Conservation (phyloP, 495 filamentous ascomycete species). For the Gamarada debralockiae region DNA sequence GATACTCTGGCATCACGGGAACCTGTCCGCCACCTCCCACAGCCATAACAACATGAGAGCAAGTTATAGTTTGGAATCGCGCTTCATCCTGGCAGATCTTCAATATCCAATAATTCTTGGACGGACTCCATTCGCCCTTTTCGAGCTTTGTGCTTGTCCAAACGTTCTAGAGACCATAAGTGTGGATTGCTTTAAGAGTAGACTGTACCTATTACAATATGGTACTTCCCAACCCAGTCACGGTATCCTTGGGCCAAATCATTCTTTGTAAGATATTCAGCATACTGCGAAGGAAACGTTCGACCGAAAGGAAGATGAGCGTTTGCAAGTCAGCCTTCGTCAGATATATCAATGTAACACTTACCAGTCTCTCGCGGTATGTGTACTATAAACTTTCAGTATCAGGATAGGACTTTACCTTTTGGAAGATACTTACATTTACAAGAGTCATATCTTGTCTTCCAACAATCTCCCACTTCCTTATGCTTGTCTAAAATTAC, state of each 20-base stretch:
- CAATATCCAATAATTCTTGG: too few relatives aligned
- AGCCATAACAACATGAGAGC: conserved; percentile 31
- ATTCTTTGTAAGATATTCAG: conserved; percentile 32
- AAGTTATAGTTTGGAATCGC: too few relatives aligned
- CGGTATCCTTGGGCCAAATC: conserved; percentile 33
- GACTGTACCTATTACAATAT: conserved; percentile 30
- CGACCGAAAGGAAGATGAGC: conserved; percentile 33
- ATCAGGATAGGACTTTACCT: background rate
- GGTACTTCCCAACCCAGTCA: conserved; percentile 32
- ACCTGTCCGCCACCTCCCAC: conserved; percentile 30
- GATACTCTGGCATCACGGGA: conserved; percentile 26
- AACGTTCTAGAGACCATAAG: conserved; percentile 18
- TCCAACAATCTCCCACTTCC: conserved; percentile 7
- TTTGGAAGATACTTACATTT: conserved; percentile 3
- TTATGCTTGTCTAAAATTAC: conserved; percentile 3
- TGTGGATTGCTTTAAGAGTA: conserved; percentile 8
- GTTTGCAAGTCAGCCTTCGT: too few relatives aligned
- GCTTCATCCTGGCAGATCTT: too few relatives aligned
- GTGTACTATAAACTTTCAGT: conserved; percentile 24
- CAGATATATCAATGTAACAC: background rate
- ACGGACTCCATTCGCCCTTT: too few relatives aligned
- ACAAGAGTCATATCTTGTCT: conserved; percentile 1
- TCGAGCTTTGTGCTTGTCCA: too few relatives aligned
- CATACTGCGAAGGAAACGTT: conserved; percentile 28
- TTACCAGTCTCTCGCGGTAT: conserved; percentile 28